Conservation (phyloP, 345 rosid species). For the Streptanthus diversifolius region DNA sequence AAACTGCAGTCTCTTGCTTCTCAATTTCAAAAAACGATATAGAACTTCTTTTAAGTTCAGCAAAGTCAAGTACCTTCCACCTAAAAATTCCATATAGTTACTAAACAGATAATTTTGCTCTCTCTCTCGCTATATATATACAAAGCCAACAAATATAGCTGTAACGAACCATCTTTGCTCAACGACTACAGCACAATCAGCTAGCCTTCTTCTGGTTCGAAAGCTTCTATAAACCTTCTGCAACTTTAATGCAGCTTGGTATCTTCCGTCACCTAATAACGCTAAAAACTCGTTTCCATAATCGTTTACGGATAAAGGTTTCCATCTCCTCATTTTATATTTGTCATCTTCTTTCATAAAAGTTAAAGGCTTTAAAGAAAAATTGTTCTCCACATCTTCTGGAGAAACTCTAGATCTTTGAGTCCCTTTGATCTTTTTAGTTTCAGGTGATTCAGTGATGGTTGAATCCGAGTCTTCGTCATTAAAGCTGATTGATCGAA, state of each 20-base stretch:
- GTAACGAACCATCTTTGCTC: slow-evolving; percentile 87
- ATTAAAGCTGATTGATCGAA: slow-evolving; percentile 42
- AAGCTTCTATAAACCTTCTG: slow-evolving; percentile 94
- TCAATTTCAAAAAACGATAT: slow-evolving; percentile 85
- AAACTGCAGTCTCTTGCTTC: slow-evolving; percentile 70
- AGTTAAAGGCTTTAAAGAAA: slow-evolving; percentile 25
- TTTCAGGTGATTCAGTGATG: slow-evolving; percentile 29
- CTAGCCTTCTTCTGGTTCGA: slow-evolving; percentile 81
- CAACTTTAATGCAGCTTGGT: slow-evolving; percentile 70
- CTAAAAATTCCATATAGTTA: slow-evolving; percentile 34
- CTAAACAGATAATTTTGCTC: not conserved
- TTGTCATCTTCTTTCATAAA: slow-evolving; percentile 28
- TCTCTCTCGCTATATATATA: not conserved
- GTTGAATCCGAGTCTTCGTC: slow-evolving; percentile 38
- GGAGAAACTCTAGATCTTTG: slow-evolving; percentile 33
- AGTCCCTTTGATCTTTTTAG: slow-evolving; percentile 35
- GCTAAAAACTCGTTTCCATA: slow-evolving; percentile 13
- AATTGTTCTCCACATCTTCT: slow-evolving; percentile 33
- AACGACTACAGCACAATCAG: slow-evolving; percentile 88
- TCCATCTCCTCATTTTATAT: slow-evolving; percentile 18
- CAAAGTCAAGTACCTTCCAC: slow-evolving; percentile 94
- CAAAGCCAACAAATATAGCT: not conserved
- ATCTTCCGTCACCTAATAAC: slow-evolving; percentile 25
- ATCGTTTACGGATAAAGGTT: slow-evolving; percentile 16
- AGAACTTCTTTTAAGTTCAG: slow-evolving; percentile 86